Evolutionary conservation across 306 rosid species (phyloP).

Genomic region (Oxytropis ochrocephala): DNA sequence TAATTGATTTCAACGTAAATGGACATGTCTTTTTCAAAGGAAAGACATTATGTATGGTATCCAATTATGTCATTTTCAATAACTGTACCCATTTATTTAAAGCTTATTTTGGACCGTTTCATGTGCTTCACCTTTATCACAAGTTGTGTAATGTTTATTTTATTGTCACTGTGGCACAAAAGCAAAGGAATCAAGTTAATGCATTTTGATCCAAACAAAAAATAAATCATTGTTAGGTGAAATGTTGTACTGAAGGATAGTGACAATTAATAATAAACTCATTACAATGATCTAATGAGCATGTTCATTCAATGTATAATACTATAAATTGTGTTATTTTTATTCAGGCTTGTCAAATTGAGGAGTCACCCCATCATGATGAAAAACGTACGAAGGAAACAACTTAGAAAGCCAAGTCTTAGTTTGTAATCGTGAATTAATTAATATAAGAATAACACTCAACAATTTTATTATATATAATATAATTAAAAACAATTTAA

Average conservation of each 20-base stretch:
- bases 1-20: too few species aligned
- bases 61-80: conserved; percentile 33
- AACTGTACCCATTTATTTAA: conserved; percentile 31
- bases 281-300: conserved; percentile 6
- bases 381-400: too few species aligned
- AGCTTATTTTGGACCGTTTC: conserved; percentile 31
- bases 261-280: conserved; percentile 21
- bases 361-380: too few species aligned
- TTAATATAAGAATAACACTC: too few species aligned
- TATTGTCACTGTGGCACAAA: conserved; percentile 23
- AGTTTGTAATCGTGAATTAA: too few species aligned
- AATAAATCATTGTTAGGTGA: conserved; percentile 33
- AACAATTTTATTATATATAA: too few species aligned
- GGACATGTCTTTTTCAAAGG: conserved; percentile 21
- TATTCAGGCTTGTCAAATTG: too few species aligned
- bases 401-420: too few species aligned
- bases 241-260: conserved; percentile 29
- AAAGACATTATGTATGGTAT: conserved; percentile 2
- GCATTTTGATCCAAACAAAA: conserved; percentile 2
- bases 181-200: conserved; percentile 33
- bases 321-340: too few species aligned
- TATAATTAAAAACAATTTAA: too few species aligned
- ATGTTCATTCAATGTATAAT: too few species aligned
- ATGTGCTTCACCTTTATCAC: conserved; percentile 31
- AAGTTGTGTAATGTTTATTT: neutral